These are phyloP conservation scores for Chaetothyriales sp. DNA, from an alignment of 2,329 filamentous ascomycete species.

Conservation along the genomic window DNA sequence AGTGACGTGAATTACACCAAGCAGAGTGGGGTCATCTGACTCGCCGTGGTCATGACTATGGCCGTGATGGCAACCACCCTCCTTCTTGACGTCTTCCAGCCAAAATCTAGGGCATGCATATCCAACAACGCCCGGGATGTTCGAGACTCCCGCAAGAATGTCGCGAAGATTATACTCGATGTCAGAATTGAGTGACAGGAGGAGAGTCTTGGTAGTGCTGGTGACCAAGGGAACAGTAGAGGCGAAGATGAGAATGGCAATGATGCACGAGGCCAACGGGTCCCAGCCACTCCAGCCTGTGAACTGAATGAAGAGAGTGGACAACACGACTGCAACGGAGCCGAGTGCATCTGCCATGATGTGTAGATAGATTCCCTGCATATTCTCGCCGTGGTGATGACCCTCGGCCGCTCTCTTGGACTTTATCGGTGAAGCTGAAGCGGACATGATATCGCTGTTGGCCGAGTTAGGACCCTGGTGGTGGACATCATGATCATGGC, in stretches of 20 bases:
- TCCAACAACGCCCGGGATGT: constrained; percentile 66
- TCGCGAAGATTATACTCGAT: constrained; percentile 80
- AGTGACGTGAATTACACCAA: constrained; percentile 76
- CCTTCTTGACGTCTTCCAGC: constrained; percentile 43
- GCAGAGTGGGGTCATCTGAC: constrained; percentile 34
- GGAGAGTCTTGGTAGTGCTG: constrained; percentile 64
- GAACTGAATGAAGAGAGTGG: constrained; percentile 72
- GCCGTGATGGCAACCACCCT: constrained; percentile 18
- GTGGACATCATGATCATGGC: constrained; percentile 19
- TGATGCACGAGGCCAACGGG: constrained; percentile 81
- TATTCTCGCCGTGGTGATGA: constrained; percentile 83
- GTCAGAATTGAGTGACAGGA: constrained; percentile 71
- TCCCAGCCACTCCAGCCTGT: constrained; percentile 91
- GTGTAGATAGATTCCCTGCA: constrained; percentile 94
- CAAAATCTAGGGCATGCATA: constrained; percentile 86
- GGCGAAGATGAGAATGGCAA: constrained; percentile 83
- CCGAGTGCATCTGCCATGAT: constrained; percentile 89
- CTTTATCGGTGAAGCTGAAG: constrained; percentile 19
- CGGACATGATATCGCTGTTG: constrained; percentile 9
- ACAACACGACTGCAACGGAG: constrained; percentile 84
- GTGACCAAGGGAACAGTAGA: constrained; percentile 78
- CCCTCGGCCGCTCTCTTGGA: constrained; percentile 16
- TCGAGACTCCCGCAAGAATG: constrained; percentile 66
- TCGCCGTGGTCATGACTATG: constrained; percentile 19
- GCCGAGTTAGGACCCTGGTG: not conserved